Conservation (phyloP, 352 stramenopile genomes). For the Thraustotheca clavata region DNA sequence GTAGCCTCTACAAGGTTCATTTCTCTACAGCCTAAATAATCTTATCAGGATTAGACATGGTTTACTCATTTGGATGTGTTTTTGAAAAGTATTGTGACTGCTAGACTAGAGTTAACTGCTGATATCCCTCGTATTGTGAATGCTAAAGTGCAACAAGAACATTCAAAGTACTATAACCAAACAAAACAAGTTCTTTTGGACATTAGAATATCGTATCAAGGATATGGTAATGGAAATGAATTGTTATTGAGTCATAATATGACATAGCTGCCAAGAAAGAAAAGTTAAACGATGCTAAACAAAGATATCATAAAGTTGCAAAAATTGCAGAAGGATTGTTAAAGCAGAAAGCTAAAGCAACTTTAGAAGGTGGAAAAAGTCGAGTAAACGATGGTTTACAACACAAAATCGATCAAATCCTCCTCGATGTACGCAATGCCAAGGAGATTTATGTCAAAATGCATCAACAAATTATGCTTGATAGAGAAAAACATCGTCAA, state of each 20-base stretch:
- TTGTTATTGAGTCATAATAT: no score
- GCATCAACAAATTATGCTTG: background rate
- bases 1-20: background rate
- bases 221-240: slow-evolving; percentile 5
- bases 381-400: no score
- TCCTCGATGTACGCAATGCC: background rate
- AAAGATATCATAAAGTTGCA: background rate
- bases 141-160: background rate
- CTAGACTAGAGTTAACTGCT: background rate
- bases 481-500: background rate
- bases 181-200: slow-evolving; percentile 12
- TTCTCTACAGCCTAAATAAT: background rate
- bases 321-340: slow-evolving; percentile 4
- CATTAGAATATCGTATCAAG: slow-evolving; percentile 7
- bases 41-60: background rate
- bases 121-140: background rate
- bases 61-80: background rate
- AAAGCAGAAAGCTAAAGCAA: background rate
- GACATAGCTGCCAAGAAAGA: background rate
- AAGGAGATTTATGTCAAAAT: background rate
- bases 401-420: no score
- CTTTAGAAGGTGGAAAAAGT: slow-evolving; percentile 1
- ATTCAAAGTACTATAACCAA: background rate
- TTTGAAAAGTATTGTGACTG: background rate
- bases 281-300: background rate